phyloP scores from a whole-genome alignment of 2,329 filamentous ascomycete genomes.

The Aspergillus texensis region DNA sequence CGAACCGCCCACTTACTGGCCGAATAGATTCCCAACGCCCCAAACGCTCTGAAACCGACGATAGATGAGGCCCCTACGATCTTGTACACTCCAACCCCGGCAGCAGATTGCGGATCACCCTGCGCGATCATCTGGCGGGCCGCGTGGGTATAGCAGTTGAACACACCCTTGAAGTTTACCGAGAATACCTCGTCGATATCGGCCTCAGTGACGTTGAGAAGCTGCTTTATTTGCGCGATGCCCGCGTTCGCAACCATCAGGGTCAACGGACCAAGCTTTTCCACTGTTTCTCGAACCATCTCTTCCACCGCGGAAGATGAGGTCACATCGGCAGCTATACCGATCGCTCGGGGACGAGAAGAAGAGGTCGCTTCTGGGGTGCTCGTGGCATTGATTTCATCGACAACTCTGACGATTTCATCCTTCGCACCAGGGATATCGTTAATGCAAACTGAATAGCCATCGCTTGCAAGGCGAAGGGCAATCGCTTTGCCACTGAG shows the following conservation, averaged over 20 bases:
- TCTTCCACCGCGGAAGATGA: conserved; percentile 55
- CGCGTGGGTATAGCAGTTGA: conserved; percentile 65
- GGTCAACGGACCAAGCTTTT: conserved; percentile 54
- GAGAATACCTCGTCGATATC: conserved; percentile 64
- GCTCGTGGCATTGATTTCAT: conserved; percentile 20
- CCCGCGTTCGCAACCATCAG: conserved; percentile 65
- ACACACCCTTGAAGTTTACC: conserved; percentile 67
- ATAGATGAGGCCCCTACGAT: conserved; percentile 59
- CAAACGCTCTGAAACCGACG: conserved; percentile 63
- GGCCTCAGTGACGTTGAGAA: conserved; percentile 60
- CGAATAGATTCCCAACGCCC: conserved; percentile 63
- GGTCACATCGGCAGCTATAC: conserved; percentile 64
- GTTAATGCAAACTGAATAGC: conserved; percentile 68
- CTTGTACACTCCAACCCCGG: conserved; percentile 41
- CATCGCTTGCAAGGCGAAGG: conserved; percentile 64
- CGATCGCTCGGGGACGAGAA: conserved; percentile 43
- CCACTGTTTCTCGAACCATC: conserved; percentile 57
- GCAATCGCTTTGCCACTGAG: conserved; percentile 47
- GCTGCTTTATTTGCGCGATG: conserved; percentile 59
- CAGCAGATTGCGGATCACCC: conserved; percentile 42
- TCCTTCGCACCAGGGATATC: conserved; percentile 59
- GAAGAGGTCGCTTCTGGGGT: not conserved
- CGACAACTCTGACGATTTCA: conserved; percentile 53
- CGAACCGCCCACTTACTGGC: conserved; percentile 69
- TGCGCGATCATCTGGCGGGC: conserved; percentile 68